Conservation (phyloP, 2,329 filamentous ascomycete species). For the Pestalotiopsis sp. region DNA sequence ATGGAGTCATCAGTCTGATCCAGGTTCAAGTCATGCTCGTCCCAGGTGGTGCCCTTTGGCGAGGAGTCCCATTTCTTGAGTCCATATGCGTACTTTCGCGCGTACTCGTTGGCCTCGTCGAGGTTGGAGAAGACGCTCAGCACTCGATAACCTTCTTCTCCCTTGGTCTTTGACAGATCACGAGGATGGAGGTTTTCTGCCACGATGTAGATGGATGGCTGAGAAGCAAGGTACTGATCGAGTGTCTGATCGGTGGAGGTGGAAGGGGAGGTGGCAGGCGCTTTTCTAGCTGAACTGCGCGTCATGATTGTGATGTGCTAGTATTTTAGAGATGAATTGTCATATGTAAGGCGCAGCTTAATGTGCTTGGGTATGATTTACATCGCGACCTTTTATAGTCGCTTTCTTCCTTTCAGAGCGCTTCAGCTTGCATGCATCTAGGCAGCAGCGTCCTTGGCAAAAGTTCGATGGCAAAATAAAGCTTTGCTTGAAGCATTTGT, state of each 20-base stretch:
- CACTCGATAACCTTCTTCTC: slow-evolving; percentile 7
- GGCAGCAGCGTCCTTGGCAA: background rate
- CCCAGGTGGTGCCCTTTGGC: background rate
- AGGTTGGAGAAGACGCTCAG: background rate
- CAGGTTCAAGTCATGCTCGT: background rate
- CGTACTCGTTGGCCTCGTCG: background rate
- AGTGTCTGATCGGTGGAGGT: slow-evolving; percentile 2
- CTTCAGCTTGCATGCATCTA: background rate
- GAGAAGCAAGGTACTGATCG: slow-evolving; percentile 6
- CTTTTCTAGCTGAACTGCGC: background rate
- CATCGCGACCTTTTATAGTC: background rate
- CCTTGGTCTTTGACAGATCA: slow-evolving; percentile 3
- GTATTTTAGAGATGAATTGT: background rate
- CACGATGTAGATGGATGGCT: slow-evolving; percentile 10
- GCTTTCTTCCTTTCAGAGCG: background rate
- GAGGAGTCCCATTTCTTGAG: slow-evolving; percentile 5
- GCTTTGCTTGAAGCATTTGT: background rate
- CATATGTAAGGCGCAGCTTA: background rate
- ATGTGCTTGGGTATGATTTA: background rate
- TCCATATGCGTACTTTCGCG: slow-evolving; percentile 7
- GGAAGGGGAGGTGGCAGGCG: background rate
- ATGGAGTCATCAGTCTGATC: background rate
- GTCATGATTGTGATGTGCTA: background rate
- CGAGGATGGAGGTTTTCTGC: slow-evolving; percentile 8
- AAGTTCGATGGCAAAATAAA: background rate